phyloP scores from a whole-genome alignment of 345 rosid genomes.

The Murraya paniculata region DNA sequence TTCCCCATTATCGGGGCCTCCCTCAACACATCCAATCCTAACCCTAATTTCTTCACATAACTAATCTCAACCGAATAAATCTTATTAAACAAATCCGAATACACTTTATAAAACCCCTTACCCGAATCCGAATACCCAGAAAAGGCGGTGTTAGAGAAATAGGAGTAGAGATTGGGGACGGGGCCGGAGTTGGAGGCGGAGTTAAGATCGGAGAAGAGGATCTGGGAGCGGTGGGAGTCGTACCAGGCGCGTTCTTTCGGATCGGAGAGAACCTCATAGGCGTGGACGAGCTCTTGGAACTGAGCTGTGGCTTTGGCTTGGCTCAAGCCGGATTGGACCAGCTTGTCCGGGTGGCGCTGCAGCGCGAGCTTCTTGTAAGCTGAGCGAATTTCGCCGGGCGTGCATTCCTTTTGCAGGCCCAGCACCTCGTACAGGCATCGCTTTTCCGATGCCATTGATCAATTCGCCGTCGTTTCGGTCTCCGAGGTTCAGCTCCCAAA shows the following conservation, averaged over 20 bases:
- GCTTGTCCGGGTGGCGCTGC: conserved; percentile 98
- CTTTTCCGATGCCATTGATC: conserved; percentile 63
- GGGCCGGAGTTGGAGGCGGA: conserved; percentile 37
- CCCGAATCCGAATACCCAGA: conserved; percentile 71
- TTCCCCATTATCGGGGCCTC: conserved; percentile 95
- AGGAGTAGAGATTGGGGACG: conserved; percentile 73
- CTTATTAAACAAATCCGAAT: conserved; percentile 62
- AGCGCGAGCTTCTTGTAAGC: conserved; percentile 82
- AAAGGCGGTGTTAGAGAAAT: conserved; percentile 67
- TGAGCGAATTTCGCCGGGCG: conserved; percentile 77
- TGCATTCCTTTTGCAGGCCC: conserved; percentile 51
- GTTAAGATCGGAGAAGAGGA: conserved; percentile 72
- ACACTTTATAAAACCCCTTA: conserved; percentile 81
- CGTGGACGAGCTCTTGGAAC: conserved; percentile 86
- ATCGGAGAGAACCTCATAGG: conserved; percentile 85
- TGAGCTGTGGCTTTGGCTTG: conserved; percentile 82
- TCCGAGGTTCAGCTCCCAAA: background rate
- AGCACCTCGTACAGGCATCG: conserved; percentile 90
- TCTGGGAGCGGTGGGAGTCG: conserved; percentile 91
- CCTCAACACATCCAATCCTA: conserved; percentile 46
- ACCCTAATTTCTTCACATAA: conserved; percentile 58
- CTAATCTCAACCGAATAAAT: conserved; percentile 60
- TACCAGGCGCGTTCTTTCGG: conserved; percentile 94
- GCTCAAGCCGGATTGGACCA: conserved; percentile 69
- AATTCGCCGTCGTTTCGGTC: background rate